Percentiles rank a stretch among this genome's conserved stretches.
phyloP scores from a whole-genome alignment of 2,329 filamentous ascomycete species.

The Alternaria solani region DNA sequence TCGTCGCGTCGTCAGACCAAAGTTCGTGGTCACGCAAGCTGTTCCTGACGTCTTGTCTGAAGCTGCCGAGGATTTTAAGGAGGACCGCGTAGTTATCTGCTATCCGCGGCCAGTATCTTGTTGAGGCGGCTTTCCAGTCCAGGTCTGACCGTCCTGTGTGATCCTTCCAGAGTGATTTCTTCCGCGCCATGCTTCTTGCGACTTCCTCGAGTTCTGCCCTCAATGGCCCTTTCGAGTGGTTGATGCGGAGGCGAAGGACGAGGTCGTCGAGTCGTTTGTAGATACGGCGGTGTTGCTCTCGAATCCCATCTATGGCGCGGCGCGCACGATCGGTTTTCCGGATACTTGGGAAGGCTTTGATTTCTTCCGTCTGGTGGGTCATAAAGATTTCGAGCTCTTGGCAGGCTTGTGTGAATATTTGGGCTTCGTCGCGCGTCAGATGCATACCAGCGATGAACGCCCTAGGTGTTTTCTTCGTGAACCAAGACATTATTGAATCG shows the following conservation, averaged over 20 bases:
- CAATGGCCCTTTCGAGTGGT: neutral
- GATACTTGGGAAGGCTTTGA: neutral
- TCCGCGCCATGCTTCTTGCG: neutral
- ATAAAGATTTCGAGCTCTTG: neutral
- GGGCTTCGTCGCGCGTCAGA: neutral
- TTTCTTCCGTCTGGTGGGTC: neutral
- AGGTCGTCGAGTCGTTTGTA: neutral
- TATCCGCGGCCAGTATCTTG: neutral
- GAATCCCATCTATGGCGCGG: neutral
- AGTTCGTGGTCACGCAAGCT: neutral
- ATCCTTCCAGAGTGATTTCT: neutral
- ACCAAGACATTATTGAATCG: neutral
- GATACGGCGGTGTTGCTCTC: neutral
- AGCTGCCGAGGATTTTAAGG: neutral
- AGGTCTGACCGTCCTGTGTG: neutral
- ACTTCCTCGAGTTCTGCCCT: neutral
- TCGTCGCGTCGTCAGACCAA: neutral
- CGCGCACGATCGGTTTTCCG: neutral
- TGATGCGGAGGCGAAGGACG: neutral
- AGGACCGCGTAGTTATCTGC: neutral
- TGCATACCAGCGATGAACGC: neutral
- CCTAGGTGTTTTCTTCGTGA: neutral
- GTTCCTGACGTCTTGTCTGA: neutral
- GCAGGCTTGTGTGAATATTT: neutral
- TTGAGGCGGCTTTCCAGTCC: neutral